A percentile compares a stretch with the other conserved stretches of the same genome.
phyloP scores from a whole-genome alignment of 768 basidiomycete species.

The Dacryopinax primogenitus region DNA sequence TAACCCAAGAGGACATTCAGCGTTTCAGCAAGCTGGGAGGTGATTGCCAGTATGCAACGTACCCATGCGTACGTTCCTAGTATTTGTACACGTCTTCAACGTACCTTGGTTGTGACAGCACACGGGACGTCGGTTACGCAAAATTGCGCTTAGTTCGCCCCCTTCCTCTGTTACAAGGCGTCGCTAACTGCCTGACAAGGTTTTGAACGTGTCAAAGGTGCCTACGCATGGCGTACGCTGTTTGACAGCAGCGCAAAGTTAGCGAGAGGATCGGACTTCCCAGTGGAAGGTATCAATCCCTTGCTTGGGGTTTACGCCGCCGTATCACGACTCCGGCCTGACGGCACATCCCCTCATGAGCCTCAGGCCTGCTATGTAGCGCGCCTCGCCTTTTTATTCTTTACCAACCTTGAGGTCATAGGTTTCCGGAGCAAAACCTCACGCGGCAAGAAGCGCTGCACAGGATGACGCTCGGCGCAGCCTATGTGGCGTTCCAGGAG shows the following conservation, averaged over 20 bases:
- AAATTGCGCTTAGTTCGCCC: slow-evolving; percentile 55
- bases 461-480: slow-evolving; percentile 79
- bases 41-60: slow-evolving; percentile 83
- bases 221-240: slow-evolving; percentile 79
- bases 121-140: slow-evolving; percentile 87
- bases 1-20: slow-evolving; percentile 54
- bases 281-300: slow-evolving; percentile 83
- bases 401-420: too few relatives aligned
- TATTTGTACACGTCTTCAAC: too few relatives aligned
- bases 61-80: slow-evolving; percentile 76
- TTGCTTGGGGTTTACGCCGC: slow-evolving; percentile 84
- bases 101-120: slow-evolving; percentile 37
- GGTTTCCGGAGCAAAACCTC: slow-evolving; percentile 62
- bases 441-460: slow-evolving; percentile 63
- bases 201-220: slow-evolving; percentile 63
- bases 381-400: too few relatives aligned
- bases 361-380: slow-evolving; percentile 65
- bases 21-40: slow-evolving; percentile 63
- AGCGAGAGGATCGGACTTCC: slow-evolving; percentile 86
- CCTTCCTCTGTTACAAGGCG: too few relatives aligned
- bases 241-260: slow-evolving; percentile 44
- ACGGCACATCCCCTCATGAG: slow-evolving; percentile 74
- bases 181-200: slow-evolving; percentile 43
- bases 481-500: slow-evolving; percentile 76
- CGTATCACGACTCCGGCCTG: slow-evolving; percentile 51